Evolutionary conservation across 352 stramenopile genomes (phyloP).

Genomic region (Phytophthora foliorum): DNA sequence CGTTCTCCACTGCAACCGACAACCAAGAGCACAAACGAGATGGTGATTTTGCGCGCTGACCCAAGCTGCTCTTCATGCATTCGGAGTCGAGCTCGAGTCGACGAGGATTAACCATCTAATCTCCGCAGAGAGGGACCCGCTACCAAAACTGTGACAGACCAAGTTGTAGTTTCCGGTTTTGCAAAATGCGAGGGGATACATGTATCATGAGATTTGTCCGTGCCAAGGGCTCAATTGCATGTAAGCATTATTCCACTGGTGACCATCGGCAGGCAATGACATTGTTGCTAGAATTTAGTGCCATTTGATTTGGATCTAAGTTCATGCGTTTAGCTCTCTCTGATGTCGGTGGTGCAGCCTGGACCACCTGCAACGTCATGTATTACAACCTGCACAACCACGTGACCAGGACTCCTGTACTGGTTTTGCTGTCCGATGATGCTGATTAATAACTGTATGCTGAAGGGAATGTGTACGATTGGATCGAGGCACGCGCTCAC

Average conservation of each 20-base stretch:
- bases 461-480: conserved; percentile 26
- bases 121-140: conserved; percentile 23
- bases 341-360: conserved; percentile 10
- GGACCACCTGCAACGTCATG: neutral
- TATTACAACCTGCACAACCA: too few species aligned
- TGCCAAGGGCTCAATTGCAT: too few species aligned
- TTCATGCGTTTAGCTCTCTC: neutral
- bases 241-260: too few species aligned
- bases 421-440: conserved; percentile 28
- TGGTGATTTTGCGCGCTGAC: conserved; percentile 25
- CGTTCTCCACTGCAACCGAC: conserved; percentile 27
- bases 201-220: conserved; percentile 8
- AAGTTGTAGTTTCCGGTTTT: conserved; percentile 32
- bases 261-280: too few species aligned
- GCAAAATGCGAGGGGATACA: neutral
- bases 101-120: conserved; percentile 36
- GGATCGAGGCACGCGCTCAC: conserved; percentile 28
- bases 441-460: conserved; percentile 30
- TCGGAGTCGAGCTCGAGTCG: neutral
- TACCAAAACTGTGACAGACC: conserved; percentile 31
- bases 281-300: too few species aligned
- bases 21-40: conserved; percentile 26
- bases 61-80: conserved; percentile 6
- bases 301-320: neutral
- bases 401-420: too few species aligned